Evolutionary conservation across 176 grass and related monocot species (phyloP).

Genomic region (Melocanna baccifera): DNA sequence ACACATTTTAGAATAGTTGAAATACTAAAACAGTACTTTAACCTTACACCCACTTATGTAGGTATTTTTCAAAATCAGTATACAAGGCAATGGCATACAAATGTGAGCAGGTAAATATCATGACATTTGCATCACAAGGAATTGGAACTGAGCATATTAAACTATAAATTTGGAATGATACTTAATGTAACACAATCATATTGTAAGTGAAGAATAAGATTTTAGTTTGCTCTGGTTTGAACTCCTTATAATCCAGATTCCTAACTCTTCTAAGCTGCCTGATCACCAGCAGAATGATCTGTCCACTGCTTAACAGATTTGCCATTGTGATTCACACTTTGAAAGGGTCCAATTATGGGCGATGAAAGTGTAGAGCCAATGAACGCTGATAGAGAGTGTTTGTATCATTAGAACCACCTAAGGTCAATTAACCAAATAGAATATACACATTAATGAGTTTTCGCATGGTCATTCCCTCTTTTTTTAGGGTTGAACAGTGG

Average conservation of each 20-base stretch:
- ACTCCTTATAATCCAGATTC: background rate
- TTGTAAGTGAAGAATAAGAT: background rate
- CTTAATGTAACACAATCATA: background rate
- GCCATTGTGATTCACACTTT: background rate
- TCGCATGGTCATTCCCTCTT: background rate
- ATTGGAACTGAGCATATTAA: background rate
- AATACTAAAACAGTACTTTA: background rate
- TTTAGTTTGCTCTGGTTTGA: background rate
- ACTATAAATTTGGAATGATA: background rate
- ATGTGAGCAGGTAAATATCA: background rate
- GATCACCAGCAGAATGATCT: background rate
- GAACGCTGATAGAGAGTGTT: background rate
- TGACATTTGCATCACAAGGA: background rate
- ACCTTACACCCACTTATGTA: background rate
- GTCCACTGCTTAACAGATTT: background rate
- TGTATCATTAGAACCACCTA: background rate
- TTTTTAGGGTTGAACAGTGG: too few relatives aligned
- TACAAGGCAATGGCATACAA: background rate
- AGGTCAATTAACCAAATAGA: background rate
- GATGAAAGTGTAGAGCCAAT: background rate
- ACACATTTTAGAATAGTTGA: background rate
- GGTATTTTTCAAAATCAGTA: background rate
- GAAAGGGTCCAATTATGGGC: background rate
- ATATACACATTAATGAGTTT: background rate
- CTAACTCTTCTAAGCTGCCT: background rate